These are phyloP conservation scores for Amauroascus verrucosus DNA, from an alignment of 2,329 filamentous ascomycete genomes.

Conservation along the genomic window DNA sequence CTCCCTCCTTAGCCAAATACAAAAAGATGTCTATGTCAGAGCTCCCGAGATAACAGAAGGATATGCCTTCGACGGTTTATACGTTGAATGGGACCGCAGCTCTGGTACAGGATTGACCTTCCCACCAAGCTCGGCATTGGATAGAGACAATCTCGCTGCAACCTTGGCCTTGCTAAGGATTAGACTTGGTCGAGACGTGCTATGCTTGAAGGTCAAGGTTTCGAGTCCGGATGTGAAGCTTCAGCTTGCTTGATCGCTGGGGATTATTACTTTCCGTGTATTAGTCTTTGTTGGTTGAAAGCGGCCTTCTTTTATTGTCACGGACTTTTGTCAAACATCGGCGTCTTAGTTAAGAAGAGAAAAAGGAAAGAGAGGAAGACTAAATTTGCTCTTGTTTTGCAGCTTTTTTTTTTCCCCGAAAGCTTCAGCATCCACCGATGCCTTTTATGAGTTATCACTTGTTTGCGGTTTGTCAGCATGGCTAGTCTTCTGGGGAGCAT, in stretches of 20 bases:
- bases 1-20: slow-evolving; percentile 11
- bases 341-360: too few relatives aligned
- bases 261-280: neutral
- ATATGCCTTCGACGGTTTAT: slow-evolving; percentile 13
- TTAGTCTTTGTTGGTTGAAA: neutral
- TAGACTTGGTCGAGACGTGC: slow-evolving; percentile 12
- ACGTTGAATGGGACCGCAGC: slow-evolving; percentile 14
- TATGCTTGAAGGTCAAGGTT: slow-evolving; percentile 13
- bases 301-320: neutral
- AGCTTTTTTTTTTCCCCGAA: too few relatives aligned
- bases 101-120: slow-evolving; percentile 3
- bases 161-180: slow-evolving; percentile 13
- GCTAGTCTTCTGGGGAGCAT: too few relatives aligned
- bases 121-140: slow-evolving; percentile 11
- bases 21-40: slow-evolving; percentile 12
- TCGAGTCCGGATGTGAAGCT: slow-evolving; percentile 8
- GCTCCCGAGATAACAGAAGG: slow-evolving; percentile 8
- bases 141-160: slow-evolving; percentile 11
- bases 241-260: slow-evolving; percentile 5
- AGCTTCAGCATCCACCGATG: too few relatives aligned
- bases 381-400: too few relatives aligned
- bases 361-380: too few relatives aligned
- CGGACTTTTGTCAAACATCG: too few relatives aligned
- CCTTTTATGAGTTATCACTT: too few relatives aligned
- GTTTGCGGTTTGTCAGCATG: too few relatives aligned